Conservation (phyloP, 2,329 filamentous ascomycete species). For the Boeremia lycopersici region DNA sequence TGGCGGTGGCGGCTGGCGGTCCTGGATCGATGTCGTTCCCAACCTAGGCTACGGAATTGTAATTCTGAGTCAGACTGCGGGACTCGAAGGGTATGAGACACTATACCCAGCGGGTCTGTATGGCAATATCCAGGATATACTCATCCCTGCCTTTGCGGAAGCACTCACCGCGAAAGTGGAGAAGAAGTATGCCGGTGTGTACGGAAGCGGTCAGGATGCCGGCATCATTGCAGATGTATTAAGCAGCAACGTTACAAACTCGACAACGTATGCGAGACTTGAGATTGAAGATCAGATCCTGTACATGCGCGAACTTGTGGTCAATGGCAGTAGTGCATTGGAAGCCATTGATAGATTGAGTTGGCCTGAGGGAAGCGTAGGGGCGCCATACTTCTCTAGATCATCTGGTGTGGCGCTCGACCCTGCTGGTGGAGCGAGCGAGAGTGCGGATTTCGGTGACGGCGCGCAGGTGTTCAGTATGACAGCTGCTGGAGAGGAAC, state of each 20-base stretch:
- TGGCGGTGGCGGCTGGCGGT: constrained; percentile 40
- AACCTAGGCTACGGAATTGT: constrained; percentile 40
- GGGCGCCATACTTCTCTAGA: constrained; percentile 29
- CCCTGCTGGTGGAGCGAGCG: constrained; percentile 33
- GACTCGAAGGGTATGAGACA: constrained; percentile 19
- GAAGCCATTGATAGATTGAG: constrained; percentile 36
- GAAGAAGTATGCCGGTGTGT: constrained; percentile 31
- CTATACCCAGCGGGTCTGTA: constrained; percentile 26
- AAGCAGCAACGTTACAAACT: constrained; percentile 1
- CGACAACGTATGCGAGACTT: constrained; percentile 28
- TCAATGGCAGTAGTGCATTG: constrained; percentile 38
- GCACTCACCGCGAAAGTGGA: constrained; percentile 20
- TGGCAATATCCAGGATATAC: constrained; percentile 27
- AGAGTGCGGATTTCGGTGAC: constrained; percentile 30
- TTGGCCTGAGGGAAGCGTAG: constrained; percentile 26
- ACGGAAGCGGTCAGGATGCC: constrained; percentile 26
- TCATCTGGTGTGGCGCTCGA: constrained; percentile 31
- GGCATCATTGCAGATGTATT: constrained; percentile 29
- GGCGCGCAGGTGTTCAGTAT: constrained; percentile 37
- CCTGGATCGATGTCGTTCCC: constrained; percentile 39
- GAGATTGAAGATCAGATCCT: constrained; percentile 34
- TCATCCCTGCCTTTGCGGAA: constrained; percentile 36
- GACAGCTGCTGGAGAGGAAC: constrained; percentile 30
- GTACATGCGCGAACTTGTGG: constrained; percentile 34
- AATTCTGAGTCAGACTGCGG: constrained; percentile 28